A percentile compares a stretch with the other conserved stretches of the same genome.
phyloP scores from a whole-genome alignment of 148 eudicot species.

The Linanthus parryae region DNA sequence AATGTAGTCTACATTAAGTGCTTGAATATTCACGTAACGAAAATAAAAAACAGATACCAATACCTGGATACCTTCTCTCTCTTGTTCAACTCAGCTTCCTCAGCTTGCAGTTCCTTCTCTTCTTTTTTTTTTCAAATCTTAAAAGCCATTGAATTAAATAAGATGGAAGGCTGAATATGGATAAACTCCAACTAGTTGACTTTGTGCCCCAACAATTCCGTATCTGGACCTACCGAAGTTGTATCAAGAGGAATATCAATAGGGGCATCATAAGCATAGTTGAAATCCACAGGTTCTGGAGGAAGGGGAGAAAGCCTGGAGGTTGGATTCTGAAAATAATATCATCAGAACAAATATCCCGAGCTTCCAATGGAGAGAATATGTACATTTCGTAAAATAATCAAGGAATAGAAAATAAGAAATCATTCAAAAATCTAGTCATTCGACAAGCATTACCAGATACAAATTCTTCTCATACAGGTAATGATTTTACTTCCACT shows the following conservation, averaged over 20 bases:
- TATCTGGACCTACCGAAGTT: conserved; percentile 11
- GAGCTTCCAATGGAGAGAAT: too few species aligned
- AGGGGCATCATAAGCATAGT: conserved; percentile 59
- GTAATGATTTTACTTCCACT: too few species aligned
- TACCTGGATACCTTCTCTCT: conserved; percentile 98
- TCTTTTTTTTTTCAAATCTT: conserved; percentile 87
- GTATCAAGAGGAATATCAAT: conserved; percentile 85
- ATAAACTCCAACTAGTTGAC: too few species aligned
- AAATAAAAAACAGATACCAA: too few species aligned
- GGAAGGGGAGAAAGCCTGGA: conserved; percentile 90
- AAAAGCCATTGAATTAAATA: conserved; percentile 5
- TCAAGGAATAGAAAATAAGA: too few species aligned
- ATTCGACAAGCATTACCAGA: too few species aligned
- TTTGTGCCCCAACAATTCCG: not conserved
- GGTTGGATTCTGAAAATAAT: conserved; percentile 49
- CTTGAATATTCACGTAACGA: too few species aligned
- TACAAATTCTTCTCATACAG: too few species aligned
- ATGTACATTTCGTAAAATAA: too few species aligned
- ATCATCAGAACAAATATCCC: not conserved
- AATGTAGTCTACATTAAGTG: too few species aligned
- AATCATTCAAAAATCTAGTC: too few species aligned
- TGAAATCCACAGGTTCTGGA: conserved; percentile 82
- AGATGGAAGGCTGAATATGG: not conserved
- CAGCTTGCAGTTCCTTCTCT: conserved; percentile 86
- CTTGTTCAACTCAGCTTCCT: conserved; percentile 74